Evolutionary conservation across 2,329 filamentous ascomycete species (phyloP), one percentile per base, ranked within the genome.

Genomic region (Didymella segeticola): DNA sequence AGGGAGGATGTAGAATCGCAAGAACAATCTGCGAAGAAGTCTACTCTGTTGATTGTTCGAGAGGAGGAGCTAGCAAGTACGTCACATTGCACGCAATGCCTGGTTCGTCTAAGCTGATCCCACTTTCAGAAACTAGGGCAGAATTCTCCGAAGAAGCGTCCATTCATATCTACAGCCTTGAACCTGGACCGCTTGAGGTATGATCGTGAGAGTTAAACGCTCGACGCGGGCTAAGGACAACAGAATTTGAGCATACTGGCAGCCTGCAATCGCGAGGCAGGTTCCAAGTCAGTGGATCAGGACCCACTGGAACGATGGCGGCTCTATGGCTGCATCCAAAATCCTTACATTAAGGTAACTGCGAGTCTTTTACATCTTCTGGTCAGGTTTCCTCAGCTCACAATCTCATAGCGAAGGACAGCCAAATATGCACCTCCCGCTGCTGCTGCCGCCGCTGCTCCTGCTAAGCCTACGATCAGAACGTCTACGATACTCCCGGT

Each of bases 101-200:
- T 12, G 33, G 15, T 17, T 8, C 19, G 8, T 15, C 20, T 8
- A 23, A 6, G 43, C 64, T 71, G 42, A 72, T 38, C 17, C 6
- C n/a, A 31, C 37, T 11, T 15, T 20, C 61, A 93, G 90, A 84
- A 60, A 79, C 84, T 1, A 85, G 91, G 52, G 78, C 80, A 12
- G 81, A 84, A 14, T 96, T 93, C 61, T 82, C 89, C 42, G 79
- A 85, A n/a, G 85, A 96, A 47, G 82, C 81, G 0, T 89, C 90
- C 0, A 87, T 96, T 55, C 91, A 97, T 65, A 78, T 98, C 36
- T 98, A 98, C 78, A 96, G 92, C 67, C 70, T 98, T 15, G 87
- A 90, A 34, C 83, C 89, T 1, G 83, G 86, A 30, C 83, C 86
- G 1, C 79, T 92, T 14, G 88, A 87, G 73, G 87, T 85, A 75